phyloP scores from a whole-genome alignment of 139 green algal genomes.

The Cymbomonas tetramitiformis region DNA sequence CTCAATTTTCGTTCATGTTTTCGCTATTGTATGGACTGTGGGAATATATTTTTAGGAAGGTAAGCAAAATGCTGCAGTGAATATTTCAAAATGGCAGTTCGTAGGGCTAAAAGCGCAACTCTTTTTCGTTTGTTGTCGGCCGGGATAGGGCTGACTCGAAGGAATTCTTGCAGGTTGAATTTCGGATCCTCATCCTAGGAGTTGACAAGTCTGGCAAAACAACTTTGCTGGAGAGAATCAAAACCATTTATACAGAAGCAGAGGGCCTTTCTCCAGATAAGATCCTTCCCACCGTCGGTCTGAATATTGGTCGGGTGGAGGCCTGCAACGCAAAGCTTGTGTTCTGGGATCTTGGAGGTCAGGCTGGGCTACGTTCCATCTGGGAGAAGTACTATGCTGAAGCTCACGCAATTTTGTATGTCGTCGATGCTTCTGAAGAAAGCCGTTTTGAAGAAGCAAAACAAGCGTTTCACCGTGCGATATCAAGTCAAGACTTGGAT shows the following conservation, averaged over 20 bases:
- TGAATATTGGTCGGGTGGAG: constrained; percentile 77
- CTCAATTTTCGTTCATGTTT: constrained; percentile 54
- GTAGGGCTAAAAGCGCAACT: too few species aligned
- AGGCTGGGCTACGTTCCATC: constrained; percentile 60
- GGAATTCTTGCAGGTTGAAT: too few species aligned
- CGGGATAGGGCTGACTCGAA: too few species aligned
- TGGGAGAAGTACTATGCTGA: constrained; percentile 96
- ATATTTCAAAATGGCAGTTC: too few species aligned
- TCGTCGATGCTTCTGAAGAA: constrained; percentile 54
- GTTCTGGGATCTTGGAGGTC: constrained; percentile 79
- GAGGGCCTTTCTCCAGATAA: constrained; percentile 55
- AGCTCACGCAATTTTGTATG: constrained; percentile 73
- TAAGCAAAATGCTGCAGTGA: too few species aligned
- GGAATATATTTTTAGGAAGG: constrained; percentile 63
- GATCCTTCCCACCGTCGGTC: constrained; percentile 83
- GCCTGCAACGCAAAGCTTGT: constrained; percentile 46
- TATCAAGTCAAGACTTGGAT: constrained; percentile 22
- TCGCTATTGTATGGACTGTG: constrained; percentile 61
- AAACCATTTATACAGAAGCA: constrained; percentile 55
- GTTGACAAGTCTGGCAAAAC: constrained; percentile 60
- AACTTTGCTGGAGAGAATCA: constrained; percentile 75
- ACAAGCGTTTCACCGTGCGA: constrained; percentile 12
- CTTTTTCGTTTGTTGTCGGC: too few species aligned
- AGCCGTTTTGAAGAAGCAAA: constrained; percentile 26
- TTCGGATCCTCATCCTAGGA: constrained; percentile 32